Conservation (phyloP, 1,284 basidiomycete species). For the Fomitopsis palustris region DNA sequence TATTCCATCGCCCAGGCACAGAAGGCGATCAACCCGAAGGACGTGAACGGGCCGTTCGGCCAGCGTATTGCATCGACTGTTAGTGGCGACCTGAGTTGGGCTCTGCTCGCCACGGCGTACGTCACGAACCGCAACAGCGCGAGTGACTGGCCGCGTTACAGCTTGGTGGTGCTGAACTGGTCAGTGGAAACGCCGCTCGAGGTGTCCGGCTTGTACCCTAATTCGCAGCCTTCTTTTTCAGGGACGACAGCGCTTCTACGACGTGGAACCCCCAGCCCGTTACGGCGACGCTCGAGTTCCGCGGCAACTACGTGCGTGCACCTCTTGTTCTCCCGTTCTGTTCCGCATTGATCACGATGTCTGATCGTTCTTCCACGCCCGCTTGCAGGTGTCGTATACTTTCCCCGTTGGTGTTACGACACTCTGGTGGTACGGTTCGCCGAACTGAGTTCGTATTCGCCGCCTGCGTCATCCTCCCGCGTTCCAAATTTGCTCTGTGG, state of each 20-base stretch:
- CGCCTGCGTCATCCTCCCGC: not conserved
- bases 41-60: constrained; percentile 63
- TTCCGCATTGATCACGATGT: not conserved
- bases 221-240: constrained; percentile 1
- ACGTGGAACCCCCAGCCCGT: constrained; percentile 63
- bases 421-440: constrained; percentile 41
- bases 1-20: constrained; percentile 74
- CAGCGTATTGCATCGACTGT: constrained; percentile 63
- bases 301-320: constrained; percentile 53
- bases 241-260: constrained; percentile 49
- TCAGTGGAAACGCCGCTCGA: constrained; percentile 11
- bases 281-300: constrained; percentile 64
- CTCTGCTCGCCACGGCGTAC: constrained; percentile 59
- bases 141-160: constrained; percentile 60
- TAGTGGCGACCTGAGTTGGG: constrained; percentile 54
- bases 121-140: constrained; percentile 54
- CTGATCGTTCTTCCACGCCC: not conserved
- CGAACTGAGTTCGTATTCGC: not conserved
- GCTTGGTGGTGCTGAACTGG: constrained; percentile 66
- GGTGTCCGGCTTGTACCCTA: constrained; percentile 5
- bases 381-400: constrained; percentile 51
- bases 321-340: not conserved
- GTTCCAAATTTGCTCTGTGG: not conserved
- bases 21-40: constrained; percentile 68
- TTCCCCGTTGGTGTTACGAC: constrained; percentile 63